Evolutionary conservation across 78 protist species (phyloP).

Genomic region (Guillardia theta): DNA sequence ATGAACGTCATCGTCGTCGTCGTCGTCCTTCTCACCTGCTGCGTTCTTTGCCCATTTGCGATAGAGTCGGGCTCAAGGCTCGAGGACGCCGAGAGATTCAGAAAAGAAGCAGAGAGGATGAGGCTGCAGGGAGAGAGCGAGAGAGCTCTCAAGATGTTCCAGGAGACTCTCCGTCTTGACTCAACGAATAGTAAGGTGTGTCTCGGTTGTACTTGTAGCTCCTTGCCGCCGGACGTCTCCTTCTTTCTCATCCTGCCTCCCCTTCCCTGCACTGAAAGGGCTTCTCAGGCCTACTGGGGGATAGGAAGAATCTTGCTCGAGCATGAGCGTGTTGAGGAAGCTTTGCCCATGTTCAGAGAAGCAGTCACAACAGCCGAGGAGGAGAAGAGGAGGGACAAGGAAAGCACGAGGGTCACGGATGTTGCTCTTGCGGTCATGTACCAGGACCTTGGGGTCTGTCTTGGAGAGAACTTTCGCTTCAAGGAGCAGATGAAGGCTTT

Average conservation of each 20-base stretch:
- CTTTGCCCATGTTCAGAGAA: not conserved
- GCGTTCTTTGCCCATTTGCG: too few species aligned
- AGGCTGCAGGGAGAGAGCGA: not conserved
- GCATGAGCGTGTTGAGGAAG: not conserved
- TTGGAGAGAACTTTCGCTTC: not conserved
- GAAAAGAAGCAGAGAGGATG: not conserved
- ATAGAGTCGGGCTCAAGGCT: not conserved
- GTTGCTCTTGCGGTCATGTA: not conserved
- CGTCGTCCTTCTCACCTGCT: too few species aligned
- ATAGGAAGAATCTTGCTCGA: not conserved
- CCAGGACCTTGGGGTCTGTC: not conserved
- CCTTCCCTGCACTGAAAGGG: too few species aligned
- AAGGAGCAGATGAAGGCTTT: not conserved
- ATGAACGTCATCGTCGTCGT: too few species aligned
- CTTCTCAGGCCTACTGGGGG: not conserved
- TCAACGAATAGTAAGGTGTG: not conserved
- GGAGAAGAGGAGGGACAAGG: not conserved
- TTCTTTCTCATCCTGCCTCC: too few species aligned
- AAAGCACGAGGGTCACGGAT: not conserved
- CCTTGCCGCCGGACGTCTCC: not conserved
- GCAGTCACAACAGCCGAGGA: not conserved
- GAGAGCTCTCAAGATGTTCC: not conserved
- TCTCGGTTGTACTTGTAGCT: not conserved
- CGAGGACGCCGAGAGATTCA: not conserved
- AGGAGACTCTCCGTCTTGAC: not conserved